phyloP scores from a whole-genome alignment of 75 land plant genomes.

The Pinus albicaulis region DNA sequence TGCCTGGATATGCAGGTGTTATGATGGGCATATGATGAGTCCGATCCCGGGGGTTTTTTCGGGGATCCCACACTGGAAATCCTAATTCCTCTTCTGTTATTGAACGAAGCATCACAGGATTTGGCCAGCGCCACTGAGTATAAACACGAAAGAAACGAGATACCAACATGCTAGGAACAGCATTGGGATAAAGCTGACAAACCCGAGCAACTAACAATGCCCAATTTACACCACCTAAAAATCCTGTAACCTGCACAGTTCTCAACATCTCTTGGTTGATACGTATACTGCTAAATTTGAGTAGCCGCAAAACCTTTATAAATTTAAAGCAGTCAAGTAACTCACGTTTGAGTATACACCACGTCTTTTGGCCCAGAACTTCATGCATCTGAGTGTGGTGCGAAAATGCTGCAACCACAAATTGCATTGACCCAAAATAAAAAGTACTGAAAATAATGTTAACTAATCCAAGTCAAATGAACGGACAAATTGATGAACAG shows the following conservation, averaged over 20 bases:
- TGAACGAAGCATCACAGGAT: conserved; percentile 77
- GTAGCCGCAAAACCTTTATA: not conserved
- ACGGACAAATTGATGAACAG: not conserved
- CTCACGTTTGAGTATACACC: conserved; percentile 89
- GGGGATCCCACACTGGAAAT: conserved; percentile 82
- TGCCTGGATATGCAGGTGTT: conserved; percentile 85
- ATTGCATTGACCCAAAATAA: conserved; percentile 3
- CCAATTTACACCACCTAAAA: conserved; percentile 88
- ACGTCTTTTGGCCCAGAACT: conserved; percentile 84
- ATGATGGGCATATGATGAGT: conserved; percentile 84
- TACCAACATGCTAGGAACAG: conserved; percentile 77
- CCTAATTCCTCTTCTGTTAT: conserved; percentile 71
- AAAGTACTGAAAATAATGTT: not conserved
- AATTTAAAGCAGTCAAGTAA: not conserved
- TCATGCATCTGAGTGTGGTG: conserved; percentile 73
- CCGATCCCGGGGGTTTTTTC: conserved; percentile 63
- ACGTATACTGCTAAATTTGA: not conserved
- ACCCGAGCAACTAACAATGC: conserved; percentile 78
- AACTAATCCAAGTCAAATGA: not conserved
- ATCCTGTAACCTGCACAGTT: conserved; percentile 69
- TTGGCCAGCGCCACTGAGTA: conserved; percentile 91
- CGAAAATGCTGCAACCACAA: conserved; percentile 53
- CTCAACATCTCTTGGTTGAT: not conserved
- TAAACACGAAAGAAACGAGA: conserved; percentile 78
- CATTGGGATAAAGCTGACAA: conserved; percentile 85